These are phyloP conservation scores for Fusarium sublunatum DNA, from an alignment of 2,329 filamentous ascomycete species.

Conservation along the genomic window DNA sequence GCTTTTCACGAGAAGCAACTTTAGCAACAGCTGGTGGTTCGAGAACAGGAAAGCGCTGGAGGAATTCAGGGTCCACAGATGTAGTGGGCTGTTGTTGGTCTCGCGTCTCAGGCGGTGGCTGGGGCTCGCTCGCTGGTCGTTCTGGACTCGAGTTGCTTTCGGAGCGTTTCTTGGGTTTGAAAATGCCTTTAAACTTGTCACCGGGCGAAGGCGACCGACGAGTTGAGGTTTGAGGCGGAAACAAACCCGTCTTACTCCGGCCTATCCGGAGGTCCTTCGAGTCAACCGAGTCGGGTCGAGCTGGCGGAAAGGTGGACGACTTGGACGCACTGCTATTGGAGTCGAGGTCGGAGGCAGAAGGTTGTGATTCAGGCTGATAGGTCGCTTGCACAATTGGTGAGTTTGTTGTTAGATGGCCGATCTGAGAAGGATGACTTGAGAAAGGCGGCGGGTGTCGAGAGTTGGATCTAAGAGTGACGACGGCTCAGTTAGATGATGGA, in stretches of 20 bases:
- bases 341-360: conserved; percentile 37
- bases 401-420: conserved; percentile 75
- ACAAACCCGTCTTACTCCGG: conserved; percentile 44
- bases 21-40: conserved; percentile 49
- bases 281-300: conserved; percentile 43
- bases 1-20: conserved; percentile 45
- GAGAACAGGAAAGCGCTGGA: conserved; percentile 39
- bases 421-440: conserved; percentile 72
- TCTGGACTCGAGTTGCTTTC: conserved; percentile 40
- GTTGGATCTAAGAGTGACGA: conserved; percentile 44
- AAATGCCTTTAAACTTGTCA: conserved; percentile 75
- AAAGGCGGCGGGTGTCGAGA: conserved; percentile 46
- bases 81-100: conserved; percentile 40
- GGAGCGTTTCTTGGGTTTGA: conserved; percentile 55
- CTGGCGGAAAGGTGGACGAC: conserved; percentile 41
- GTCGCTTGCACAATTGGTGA: conserved; percentile 73
- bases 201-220: conserved; percentile 76
- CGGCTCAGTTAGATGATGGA: conserved; percentile 40
- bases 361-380: conserved; percentile 52
- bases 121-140: conserved; percentile 33
- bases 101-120: conserved; percentile 30
- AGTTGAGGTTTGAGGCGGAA: conserved; percentile 52
- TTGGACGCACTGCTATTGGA: conserved; percentile 44
- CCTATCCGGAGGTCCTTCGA: conserved; percentile 43
- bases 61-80: conserved; percentile 35